phyloP scores from a whole-genome alignment of 495 filamentous ascomycete genomes.

The Cladorrhinum samala region DNA sequence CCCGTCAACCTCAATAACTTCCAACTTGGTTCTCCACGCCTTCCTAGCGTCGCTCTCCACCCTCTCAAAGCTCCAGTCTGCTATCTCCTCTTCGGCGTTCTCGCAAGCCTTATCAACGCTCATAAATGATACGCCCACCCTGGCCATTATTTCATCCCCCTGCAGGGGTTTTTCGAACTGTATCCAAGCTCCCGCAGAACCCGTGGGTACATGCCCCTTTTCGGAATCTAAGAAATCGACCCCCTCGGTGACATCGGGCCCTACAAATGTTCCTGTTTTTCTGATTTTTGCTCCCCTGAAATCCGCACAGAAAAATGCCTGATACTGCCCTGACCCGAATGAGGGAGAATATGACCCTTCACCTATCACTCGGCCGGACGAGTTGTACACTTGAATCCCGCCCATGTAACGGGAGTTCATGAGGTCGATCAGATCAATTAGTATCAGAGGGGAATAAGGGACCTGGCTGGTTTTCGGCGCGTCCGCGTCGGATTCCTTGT shows the following conservation, averaged over 20 bases:
- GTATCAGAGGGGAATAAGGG: conserved; percentile 52
- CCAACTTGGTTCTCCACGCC: conserved; percentile 58
- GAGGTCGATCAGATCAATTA: conserved; percentile 61
- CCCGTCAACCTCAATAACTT: conserved; percentile 48
- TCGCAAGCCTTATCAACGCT: conserved; percentile 54
- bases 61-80: conserved; percentile 54
- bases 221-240: conserved; percentile 40
- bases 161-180: conserved; percentile 45
- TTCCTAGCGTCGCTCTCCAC: conserved; percentile 45
- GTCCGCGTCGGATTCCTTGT: neutral
- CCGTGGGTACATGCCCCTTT: conserved; percentile 38
- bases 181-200: conserved; percentile 58
- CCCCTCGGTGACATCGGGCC: conserved; percentile 38
- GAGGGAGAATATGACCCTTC: conserved; percentile 59
- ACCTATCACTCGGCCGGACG: conserved; percentile 54
- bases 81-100: conserved; percentile 59
- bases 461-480: conserved; percentile 10
- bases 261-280: conserved; percentile 50
- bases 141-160: conserved; percentile 40
- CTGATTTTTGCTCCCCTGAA: conserved; percentile 57
- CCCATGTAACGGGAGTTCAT: conserved; percentile 53
- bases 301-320: conserved; percentile 58
- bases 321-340: conserved; percentile 61
- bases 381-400: conserved; percentile 44
- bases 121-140: conserved; percentile 64